Evolutionary conservation across 345 rosid genomes (phyloP), one percentile per base, ranked within the genome.

Genomic region (Ricinus communis): DNA sequence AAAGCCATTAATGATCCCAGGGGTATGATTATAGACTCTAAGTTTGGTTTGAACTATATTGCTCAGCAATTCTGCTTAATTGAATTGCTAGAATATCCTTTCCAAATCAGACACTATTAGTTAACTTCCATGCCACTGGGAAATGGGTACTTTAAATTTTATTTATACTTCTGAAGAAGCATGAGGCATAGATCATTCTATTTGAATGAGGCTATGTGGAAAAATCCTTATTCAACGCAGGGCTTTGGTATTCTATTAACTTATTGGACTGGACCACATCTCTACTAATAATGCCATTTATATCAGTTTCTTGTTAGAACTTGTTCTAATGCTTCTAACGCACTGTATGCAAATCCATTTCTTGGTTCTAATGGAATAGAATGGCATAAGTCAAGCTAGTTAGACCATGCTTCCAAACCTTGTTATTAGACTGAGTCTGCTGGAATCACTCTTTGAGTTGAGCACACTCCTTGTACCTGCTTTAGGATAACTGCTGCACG

Each of bases 1-100:
- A 86, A 80, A 86, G 87, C 86, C 65, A 90, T 91, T 53, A 91
- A 82, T 77, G 98, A 93, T 81, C 90, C 98, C 62, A 90, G 83
- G 76, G 94, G 98, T 93, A 80, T 70, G 75, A 31, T 60, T 41
- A 6, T 70, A 53, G 63, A 60, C 79, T 70, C 66, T 49, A 49
- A 38, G 47, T 52, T 66, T 67, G 19, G 5, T 31, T 33, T 3
- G 30, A 36, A 8, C 59, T 30, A 2, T 55, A 30, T 36, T 64
- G 31, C 64, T 31, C 56, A 51, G 54, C 62, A 45, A 25, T 60
- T 13, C 49, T 72, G 50, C 70, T 21, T 54, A 72, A 55, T 62
- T 31, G 21, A 6, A n/a, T 50, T 45, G 25, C 52, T 27, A 28
- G 64, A 43, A 63, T 61, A 31, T 71, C 43, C 6, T 66, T 52